Evolutionary conservation across 2,329 filamentous ascomycete genomes (phyloP).

Genomic region (Ophiocordyceps camponoti-saundersi): DNA sequence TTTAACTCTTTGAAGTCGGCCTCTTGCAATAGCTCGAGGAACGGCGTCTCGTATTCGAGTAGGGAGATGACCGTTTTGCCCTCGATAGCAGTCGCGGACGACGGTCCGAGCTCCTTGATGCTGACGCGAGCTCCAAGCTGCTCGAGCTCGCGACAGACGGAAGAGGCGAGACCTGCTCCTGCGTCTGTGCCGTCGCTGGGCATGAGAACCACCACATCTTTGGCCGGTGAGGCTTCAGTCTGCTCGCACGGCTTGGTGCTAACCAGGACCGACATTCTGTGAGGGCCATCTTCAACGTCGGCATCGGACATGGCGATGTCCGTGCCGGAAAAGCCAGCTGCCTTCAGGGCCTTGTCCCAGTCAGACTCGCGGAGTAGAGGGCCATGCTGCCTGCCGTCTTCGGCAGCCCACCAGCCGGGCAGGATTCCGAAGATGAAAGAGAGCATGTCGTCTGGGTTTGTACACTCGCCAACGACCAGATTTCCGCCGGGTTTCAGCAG

Average conservation of each 20-base stretch:
- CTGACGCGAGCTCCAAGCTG: background rate
- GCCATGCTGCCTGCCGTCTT: background rate
- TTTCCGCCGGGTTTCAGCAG: conserved; percentile 1
- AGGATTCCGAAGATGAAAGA: conserved; percentile 1
- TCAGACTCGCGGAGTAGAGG: background rate
- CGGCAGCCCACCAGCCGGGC: conserved; percentile 1
- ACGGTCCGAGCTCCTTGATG: background rate
- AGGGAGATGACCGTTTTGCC: background rate
- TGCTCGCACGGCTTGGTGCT: background rate
- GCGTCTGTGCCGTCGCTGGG: background rate
- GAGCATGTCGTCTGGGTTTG: background rate
- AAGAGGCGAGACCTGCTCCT: background rate
- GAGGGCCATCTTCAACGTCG: background rate
- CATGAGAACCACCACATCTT: background rate
- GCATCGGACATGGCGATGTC: background rate
- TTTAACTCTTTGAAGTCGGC: background rate
- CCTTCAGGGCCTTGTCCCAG: background rate
- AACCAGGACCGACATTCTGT: conserved; percentile 1
- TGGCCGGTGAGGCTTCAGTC: background rate
- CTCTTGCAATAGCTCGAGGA: background rate
- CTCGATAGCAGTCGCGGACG: background rate
- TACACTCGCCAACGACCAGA: background rate
- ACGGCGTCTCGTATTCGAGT: background rate
- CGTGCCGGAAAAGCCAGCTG: background rate
- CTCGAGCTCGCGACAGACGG: background rate